These are phyloP conservation scores for Allomyces javanicus DNA, from an alignment of 192 early-diverging fungal genomes.

Conservation along the genomic window DNA sequence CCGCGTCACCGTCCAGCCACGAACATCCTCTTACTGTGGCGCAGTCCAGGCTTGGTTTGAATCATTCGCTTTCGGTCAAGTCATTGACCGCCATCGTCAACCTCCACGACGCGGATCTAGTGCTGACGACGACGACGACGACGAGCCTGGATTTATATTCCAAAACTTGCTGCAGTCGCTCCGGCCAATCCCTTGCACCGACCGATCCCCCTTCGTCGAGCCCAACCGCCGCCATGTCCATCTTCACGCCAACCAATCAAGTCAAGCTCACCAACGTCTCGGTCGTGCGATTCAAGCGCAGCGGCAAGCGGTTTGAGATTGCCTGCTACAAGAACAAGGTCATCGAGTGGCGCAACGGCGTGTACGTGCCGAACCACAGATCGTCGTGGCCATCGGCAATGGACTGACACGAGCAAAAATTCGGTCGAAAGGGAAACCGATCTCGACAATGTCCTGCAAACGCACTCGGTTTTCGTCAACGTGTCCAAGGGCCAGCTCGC, in stretches of 20 bases:
- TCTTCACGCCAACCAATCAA: slow-evolving; percentile 5
- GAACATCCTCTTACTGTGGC: too few species aligned
- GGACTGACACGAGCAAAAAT: not conserved
- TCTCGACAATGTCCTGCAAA: slow-evolving; percentile 90
- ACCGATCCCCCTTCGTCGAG: too few species aligned
- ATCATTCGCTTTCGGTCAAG: too few species aligned
- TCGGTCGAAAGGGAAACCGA: slow-evolving; percentile 58
- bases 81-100: too few species aligned
- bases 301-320: slow-evolving; percentile 93
- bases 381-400: not conserved
- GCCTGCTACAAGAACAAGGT: slow-evolving; percentile 99
- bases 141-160: too few species aligned
- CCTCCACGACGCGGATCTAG: too few species aligned
- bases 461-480: slow-evolving; percentile 79
- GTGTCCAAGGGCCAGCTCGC: slow-evolving; percentile 95
- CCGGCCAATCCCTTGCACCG: too few species aligned
- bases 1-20: too few species aligned
- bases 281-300: slow-evolving; percentile 82
- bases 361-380: slow-evolving; percentile 27
- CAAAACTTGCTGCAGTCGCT: too few species aligned
- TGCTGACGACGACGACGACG: too few species aligned
- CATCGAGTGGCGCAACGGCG: slow-evolving; percentile 76
- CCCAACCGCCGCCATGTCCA: not conserved
- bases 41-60: too few species aligned
- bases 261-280: slow-evolving; percentile 87